Evolutionary conservation across 257 asterid genomes (phyloP).

Genomic region (Rubia yunnanensis): DNA sequence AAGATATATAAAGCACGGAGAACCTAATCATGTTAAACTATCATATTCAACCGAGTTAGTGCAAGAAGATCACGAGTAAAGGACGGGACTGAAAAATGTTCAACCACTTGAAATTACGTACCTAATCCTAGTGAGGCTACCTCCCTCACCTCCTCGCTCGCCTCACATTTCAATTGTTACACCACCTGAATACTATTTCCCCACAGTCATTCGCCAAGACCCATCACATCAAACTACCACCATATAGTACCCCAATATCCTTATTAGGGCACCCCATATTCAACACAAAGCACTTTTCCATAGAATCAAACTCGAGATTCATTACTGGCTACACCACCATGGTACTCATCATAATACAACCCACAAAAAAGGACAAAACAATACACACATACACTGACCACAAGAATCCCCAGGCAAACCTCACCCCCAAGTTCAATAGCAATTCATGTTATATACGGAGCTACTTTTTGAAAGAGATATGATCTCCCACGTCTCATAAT

Average conservation of each 20-base stretch:
- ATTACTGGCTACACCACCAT: slow-evolving; percentile 67
- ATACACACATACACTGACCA: slow-evolving; percentile 73
- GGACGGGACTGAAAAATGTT: too few species aligned
- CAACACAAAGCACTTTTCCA: slow-evolving; percentile 61
- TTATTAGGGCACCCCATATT: slow-evolving; percentile 25
- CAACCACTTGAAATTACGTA: too few species aligned
- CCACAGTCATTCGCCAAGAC: too few species aligned
- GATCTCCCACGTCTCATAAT: slow-evolving; percentile 28
- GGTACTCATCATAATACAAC: slow-evolving; percentile 45
- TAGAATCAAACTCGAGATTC: slow-evolving; percentile 68
- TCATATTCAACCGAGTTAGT: background rate
- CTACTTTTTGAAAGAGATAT: slow-evolving; percentile 22
- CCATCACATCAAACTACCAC: slow-evolving; percentile 28
- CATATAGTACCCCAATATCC: slow-evolving; percentile 24
- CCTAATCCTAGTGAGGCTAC: too few species aligned
- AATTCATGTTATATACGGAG: slow-evolving; percentile 21
- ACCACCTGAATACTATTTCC: too few species aligned
- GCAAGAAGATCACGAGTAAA: too few species aligned
- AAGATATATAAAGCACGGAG: background rate
- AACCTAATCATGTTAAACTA: background rate
- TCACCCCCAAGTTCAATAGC: slow-evolving; percentile 61
- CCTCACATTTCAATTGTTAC: too few species aligned
- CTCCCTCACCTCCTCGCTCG: too few species aligned
- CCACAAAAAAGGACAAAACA: slow-evolving; percentile 57
- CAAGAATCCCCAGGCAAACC: slow-evolving; percentile 78